Evolutionary conservation across 1,284 basidiomycete genomes (phyloP), one percentile per base, ranked within the genome.

Genomic region (Laetiporus sulphureus): DNA sequence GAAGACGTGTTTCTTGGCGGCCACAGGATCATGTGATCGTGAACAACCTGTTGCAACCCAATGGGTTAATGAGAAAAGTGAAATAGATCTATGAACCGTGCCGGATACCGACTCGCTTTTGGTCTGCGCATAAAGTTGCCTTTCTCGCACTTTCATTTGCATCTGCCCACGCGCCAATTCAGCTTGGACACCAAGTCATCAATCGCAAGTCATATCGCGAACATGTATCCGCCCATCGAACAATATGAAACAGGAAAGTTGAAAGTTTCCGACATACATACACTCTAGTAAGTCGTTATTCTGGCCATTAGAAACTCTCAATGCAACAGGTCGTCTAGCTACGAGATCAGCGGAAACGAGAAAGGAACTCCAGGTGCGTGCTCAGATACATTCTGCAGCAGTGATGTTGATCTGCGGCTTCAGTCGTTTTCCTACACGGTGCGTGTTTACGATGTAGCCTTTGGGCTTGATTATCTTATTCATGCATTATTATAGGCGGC

Each of bases 361-460:
- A 68, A 79, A 22, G 89, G 89, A 15, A 71, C 68, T 42, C 86
- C 89, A 59, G 86, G 88, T 83, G 55, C 31, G 69, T 55, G 25
- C 25, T 8, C 25, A 7, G 25, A 7, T 27, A 13, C 25, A 13
- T 13, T 27, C 13, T 13, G 25, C 25, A 13, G 25, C 8, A 7
- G 25, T 13, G 13, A 13, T 7, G 25, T 13, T 27, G 13, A 27
- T 13, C 8, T 7, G 8, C 7, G 25, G 13, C 25, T 7, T 7
- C 36, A 86, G 90, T 93, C 32, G 73, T 93, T 16, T 93, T 91
- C 59, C 64, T 93, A 32, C 89, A 91, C 52, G 89, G 88, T 67
- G 49, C 51, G 62, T 32, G 13, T 15, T 23, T 35, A 15, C 7
- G 7, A 40, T 7, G 5, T 15, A 10, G 10, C 6, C 15, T 10